Conservation (phyloP, 768 basidiomycete species). For the Lyophyllum decastes region DNA sequence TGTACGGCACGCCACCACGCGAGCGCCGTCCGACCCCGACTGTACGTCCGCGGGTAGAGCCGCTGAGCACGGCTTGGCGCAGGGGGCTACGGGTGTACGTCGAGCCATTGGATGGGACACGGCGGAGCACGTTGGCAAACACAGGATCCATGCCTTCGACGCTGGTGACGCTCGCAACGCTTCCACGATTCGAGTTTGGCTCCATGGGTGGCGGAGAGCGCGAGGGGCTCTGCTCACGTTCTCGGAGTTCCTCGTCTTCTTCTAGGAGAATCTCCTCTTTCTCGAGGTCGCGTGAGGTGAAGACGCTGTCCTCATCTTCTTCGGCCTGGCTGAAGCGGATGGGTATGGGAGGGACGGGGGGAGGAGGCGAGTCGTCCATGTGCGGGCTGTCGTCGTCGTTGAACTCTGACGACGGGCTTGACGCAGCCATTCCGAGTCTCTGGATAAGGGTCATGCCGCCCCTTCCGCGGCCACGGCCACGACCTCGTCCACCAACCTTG, state of each 20-base stretch:
- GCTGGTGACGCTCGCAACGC: conserved; percentile 72
- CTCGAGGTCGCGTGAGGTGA: conserved; percentile 27
- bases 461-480: conserved; percentile 54
- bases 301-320: conserved; percentile 39
- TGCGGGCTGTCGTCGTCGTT: conserved; percentile 37
- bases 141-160: conserved; percentile 87
- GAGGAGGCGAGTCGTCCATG: conserved; percentile 34
- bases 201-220: conserved; percentile 41
- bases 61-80: conserved; percentile 56
- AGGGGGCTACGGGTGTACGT: conserved; percentile 58
- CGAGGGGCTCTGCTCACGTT: conserved; percentile 17
- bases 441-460: conserved; percentile 61
- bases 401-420: conserved; percentile 51
- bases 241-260: conserved; percentile 20
- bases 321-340: conserved; percentile 33
- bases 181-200: conserved; percentile 59
- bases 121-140: conserved; percentile 78
- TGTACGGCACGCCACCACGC: conserved; percentile 69
- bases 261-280: conserved; percentile 27
- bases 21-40: conserved; percentile 51
- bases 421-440: conserved; percentile 59
- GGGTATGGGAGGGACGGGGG: conserved; percentile 40
- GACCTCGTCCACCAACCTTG: conserved; percentile 50
- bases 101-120: conserved; percentile 48
- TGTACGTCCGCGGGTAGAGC: conserved; percentile 50